A percentile compares a stretch with the other conserved stretches of the same genome.
phyloP scores from a whole-genome alignment of 225 moss, liverwort and hornwort species.

The Polytrichum formosum region DNA sequence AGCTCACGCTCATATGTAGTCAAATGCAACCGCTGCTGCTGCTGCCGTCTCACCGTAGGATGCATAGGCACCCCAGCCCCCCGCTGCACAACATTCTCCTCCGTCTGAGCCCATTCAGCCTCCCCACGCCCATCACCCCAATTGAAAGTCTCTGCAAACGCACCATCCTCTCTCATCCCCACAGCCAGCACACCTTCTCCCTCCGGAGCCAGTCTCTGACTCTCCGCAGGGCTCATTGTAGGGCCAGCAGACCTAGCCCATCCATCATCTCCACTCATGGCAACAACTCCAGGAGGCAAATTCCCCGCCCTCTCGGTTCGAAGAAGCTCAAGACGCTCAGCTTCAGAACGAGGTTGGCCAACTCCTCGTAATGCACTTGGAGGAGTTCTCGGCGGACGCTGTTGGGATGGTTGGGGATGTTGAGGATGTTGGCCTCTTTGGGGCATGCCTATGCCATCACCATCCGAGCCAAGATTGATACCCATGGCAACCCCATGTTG shows the following conservation, averaged over 20 bases:
- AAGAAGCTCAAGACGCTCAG: slow-evolving; percentile 20
- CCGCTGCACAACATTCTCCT: slow-evolving; percentile 8
- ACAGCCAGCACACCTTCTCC: slow-evolving; percentile 16
- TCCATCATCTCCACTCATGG: not conserved
- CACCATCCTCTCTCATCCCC: slow-evolving; percentile 3
- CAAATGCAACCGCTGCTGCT: slow-evolving; percentile 18
- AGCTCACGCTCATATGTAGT: slow-evolving; percentile 29
- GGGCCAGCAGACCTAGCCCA: slow-evolving; percentile 12
- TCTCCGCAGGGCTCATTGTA: not conserved
- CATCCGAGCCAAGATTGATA: slow-evolving; percentile 20
- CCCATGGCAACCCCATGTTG: slow-evolving; percentile 17
- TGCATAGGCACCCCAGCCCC: slow-evolving; percentile 20
- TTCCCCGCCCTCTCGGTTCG: not conserved
- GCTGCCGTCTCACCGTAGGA: not conserved
- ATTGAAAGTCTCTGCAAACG: slow-evolving; percentile 28
- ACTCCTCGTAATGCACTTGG: slow-evolving; percentile 11
- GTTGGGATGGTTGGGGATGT: not conserved
- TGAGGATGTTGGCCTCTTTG: too few relatives aligned
- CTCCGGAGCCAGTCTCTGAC: slow-evolving; percentile 12
- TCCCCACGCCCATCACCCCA: slow-evolving; percentile 30
- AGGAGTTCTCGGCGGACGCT: not conserved
- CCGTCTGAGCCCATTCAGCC: not conserved
- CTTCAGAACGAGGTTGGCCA: slow-evolving; percentile 18
- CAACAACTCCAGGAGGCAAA: too few relatives aligned
- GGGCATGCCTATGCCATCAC: too few relatives aligned